These are phyloP conservation scores for Mucor plumbeus DNA, from an alignment of 371 early-diverging fungal species.

Conservation along the genomic window DNA sequence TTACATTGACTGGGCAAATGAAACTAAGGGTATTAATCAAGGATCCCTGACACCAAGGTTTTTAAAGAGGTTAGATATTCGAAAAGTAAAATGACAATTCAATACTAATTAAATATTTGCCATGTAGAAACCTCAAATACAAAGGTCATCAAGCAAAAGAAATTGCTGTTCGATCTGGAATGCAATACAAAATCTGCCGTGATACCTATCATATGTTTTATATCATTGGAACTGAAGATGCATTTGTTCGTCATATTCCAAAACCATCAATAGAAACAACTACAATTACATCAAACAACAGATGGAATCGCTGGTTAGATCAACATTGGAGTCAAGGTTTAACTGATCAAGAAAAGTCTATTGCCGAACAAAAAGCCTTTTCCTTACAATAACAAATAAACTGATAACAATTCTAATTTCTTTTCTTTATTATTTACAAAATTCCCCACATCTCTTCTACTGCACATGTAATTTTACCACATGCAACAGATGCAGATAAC, in stretches of 20 bases:
- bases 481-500: slow-evolving; percentile 93
- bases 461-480: slow-evolving; percentile 88
- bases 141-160: slow-evolving; percentile 32
- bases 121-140: slow-evolving; percentile 19
- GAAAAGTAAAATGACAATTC: background rate
- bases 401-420: background rate
- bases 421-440: slow-evolving; percentile 57
- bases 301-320: slow-evolving; percentile 24
- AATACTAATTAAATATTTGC: no score
- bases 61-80: slow-evolving; percentile 24
- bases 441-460: slow-evolving; percentile 90
- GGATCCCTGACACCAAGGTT: slow-evolving; percentile 57
- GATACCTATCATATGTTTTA: slow-evolving; percentile 58
- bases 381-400: slow-evolving; percentile 15
- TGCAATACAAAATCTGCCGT: slow-evolving; percentile 54
- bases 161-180: slow-evolving; percentile 36
- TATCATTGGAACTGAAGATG: slow-evolving; percentile 53
- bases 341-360: slow-evolving; percentile 9
- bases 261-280: background rate
- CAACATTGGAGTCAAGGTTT: slow-evolving; percentile 13
- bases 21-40: slow-evolving; percentile 68
- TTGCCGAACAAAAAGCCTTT: slow-evolving; percentile 14
- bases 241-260: slow-evolving; percentile 30
- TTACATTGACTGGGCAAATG: slow-evolving; percentile 72
- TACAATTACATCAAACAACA: background rate